Base-by-base conservation (phyloP, 2,329 filamentous ascomycete genomes). In the Cercospora sp. region DNA sequence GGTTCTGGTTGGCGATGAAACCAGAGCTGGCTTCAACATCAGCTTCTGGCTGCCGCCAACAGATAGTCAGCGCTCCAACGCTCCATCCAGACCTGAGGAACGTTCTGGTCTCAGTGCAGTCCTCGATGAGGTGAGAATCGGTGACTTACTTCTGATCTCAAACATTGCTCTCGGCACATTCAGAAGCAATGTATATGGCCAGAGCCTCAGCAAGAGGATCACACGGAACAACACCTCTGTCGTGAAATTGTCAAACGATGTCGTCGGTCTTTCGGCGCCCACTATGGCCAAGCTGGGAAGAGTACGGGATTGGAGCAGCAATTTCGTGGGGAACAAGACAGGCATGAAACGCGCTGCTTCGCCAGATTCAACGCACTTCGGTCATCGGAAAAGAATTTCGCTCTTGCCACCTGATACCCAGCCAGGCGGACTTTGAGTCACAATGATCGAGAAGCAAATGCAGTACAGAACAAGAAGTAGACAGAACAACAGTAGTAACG, bases 1-100 rank as follows among this genome's bases (percentile, higher is more conserved):
- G 78, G 79, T 95, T 2, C 82, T 94, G 1, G 88, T 97, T 0
- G 94, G 91, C 5, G 94, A 98, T 77, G 91, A 97, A 62, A 96
- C 93, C 0, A 87, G 85, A 70, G 87, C 91, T 0, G 91, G 90
- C 2, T 96, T 97, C 79, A 87, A 85, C 30, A 84, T 97, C 65
- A 94, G 91, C 2, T 93, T 96, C 77, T 98, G 94, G 94, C 81
- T 96, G 1, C 80, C 85, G 4, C 79, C 82, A 2, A 64, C 69
- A 20, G 74, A 79, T 69, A 72, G 74, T n/a, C 69, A 72, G 18
- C 51, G 18, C n/a, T 28, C 23, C 5, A 58, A 33, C 16, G 30
- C 5, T 42, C 36, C 36, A 6, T 48, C 53, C 16, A 16, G 31
- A 1, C 20, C 16, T 26, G 9, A 6, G 30, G 69, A 39, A 10